A percentile compares a stretch with the other conserved stretches of the same genome.
Conservation (phyloP, 192 early-diverging fungal genomes). For the Coemansia sp. region DNA sequence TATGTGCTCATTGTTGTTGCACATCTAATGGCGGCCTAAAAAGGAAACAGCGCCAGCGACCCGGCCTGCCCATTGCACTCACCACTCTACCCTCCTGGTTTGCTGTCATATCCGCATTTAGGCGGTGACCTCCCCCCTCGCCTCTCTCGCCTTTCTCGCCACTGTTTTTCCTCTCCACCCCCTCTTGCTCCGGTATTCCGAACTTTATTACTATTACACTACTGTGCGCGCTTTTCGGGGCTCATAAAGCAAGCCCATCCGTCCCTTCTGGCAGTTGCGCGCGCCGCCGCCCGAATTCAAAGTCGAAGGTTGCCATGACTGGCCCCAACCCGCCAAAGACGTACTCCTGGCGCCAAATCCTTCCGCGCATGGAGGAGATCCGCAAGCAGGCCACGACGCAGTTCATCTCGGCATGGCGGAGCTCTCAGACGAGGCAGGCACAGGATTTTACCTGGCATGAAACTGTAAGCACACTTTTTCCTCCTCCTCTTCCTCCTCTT, state of each 20-base stretch:
- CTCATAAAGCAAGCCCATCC: neutral
- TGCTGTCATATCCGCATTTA: conserved; percentile 4
- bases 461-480: conserved; percentile 28
- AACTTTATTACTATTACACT: neutral
- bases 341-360: conserved; percentile 49
- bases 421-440: conserved; percentile 16
- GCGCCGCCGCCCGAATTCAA: neutral
- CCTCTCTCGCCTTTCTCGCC: neutral
- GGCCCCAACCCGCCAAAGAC: conserved; percentile 12
- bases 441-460: conserved; percentile 53
- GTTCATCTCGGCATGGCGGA: conserved; percentile 46
- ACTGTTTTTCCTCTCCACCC: neutral
- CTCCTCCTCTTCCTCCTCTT: neutral
- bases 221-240: neutral
- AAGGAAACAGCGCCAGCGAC: neutral
- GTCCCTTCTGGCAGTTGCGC: neutral
- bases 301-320: conserved; percentile 9
- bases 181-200: conserved; percentile 1
- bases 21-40: neutral
- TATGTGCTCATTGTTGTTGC: neutral
- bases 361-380: conserved; percentile 53
- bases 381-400: conserved; percentile 47
- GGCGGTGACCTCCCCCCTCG: neutral
- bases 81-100: neutral
- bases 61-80: neutral